Base-by-base conservation (phyloP, 345 rosid species). In the Theobroma cacao region DNA sequence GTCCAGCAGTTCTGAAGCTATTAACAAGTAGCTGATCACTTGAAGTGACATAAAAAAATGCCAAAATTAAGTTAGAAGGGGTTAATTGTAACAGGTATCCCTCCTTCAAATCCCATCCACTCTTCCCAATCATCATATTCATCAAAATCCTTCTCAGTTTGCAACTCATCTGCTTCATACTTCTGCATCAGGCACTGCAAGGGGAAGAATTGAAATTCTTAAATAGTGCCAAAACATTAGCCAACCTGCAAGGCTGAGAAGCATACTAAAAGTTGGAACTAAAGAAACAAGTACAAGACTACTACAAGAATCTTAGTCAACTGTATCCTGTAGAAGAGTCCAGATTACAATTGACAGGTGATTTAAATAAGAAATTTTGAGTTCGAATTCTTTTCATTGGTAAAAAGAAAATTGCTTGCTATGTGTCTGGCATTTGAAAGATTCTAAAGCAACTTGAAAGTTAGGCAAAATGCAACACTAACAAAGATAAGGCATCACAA, bases 91-190 rank as follows among this genome's bases (percentile, higher is more conserved):
- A 69, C 74, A 40, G 74, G 74, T 43, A 45, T 26, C 36, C 74
- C 74, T 43, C 74, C 74, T 69, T 69, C 74, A 24, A 43, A 69
- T 48, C 74, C 74, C 74, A 69, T 69, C 74, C 74, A 69, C 74
- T 69, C 74, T 26, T 69, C 74, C 74, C 74, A 69, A 3, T 69
- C 58, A 22, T 69, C 74, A 4, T 24, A 45, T 45, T 69, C 74
- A 69, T 69, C 74, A 69, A 45, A 69, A 45, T 26, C 53, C n/a
- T 48, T 12, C 56, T 14, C 58, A 6, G 20, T 69, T 45, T 45
- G 55, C 33, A 13, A 7, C 34, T 69, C 55, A 22, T 26, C 31
- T 28, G 24, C 34, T 22, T 69, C 34, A 69, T 45, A 45, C 45
- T 69, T 69, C 28, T 69, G 31, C 74, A 26, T 43, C 28, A 69